Evolutionary conservation across 2,329 filamentous ascomycete genomes (phyloP), one percentile per base, ranked within the genome.

Genomic region (Trichoderma breve): DNA sequence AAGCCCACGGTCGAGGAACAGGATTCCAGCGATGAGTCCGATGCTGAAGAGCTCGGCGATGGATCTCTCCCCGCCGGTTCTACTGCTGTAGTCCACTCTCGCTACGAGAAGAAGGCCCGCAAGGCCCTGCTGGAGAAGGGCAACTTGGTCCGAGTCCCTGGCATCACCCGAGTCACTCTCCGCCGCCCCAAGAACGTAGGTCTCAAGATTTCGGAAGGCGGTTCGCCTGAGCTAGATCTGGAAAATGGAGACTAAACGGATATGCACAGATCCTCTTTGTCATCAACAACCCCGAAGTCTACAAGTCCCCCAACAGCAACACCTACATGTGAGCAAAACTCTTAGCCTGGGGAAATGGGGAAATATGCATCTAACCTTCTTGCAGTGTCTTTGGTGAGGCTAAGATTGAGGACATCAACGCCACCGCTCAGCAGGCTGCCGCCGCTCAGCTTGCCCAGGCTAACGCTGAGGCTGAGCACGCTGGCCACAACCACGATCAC

Each of bases 21-120:
- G 79, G 91, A 91, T 76, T 90, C 88, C 81, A 91, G 89, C 86
- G 90, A 90, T 80, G 91, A 93, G 77, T 93, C 92, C 78, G 93
- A 93, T 79, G 91, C 88, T 78, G 94, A 96, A 79, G 93, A 97
- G 79, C 92, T 92, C 79, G 91, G 89, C 79, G 94, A 96, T 83
- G 91, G 89, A 74, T 89, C 89, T 78, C 83, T 89, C 77, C 94
- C 95, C 82, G 92, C 93, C 77, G 96, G 95, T 82, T 93, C 94
- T 81, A 90, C 92, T 76, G 92, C 95, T 81, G 90, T 96, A 80
- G 92, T 99, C 81, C 95, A 98, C 90, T 97, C 94, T 82, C 94
- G 96, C 85, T 98, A 98, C 88, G 96, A 99, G 92, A 99, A 99
- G 93, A 99, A 99, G 92, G 97, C 96, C 80, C 92, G 96, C 87